These are phyloP conservation scores for Aureobasidium leucospermi DNA, from an alignment of 2,329 filamentous ascomycete species.

Conservation along the genomic window DNA sequence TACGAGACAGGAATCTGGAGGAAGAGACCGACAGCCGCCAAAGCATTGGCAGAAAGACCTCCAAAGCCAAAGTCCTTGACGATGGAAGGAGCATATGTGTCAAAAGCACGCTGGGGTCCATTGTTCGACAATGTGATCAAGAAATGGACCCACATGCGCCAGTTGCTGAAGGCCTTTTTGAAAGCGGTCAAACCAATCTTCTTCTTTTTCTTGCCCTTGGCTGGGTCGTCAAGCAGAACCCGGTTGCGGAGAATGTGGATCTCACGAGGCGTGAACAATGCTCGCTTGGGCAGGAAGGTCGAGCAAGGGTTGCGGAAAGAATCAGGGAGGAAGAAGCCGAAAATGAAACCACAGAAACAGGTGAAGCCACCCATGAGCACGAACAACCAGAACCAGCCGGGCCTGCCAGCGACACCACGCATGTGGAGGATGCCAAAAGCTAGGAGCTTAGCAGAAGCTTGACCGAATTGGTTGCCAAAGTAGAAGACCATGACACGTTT, in stretches of 20 bases:
- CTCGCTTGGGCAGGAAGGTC: slow-evolving; percentile 21
- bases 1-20: slow-evolving; percentile 43
- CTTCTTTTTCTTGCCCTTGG: slow-evolving; percentile 25
- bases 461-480: slow-evolving; percentile 38
- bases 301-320: slow-evolving; percentile 25
- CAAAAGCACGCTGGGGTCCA: slow-evolving; percentile 25
- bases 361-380: slow-evolving; percentile 28
- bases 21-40: slow-evolving; percentile 29
- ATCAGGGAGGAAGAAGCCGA: slow-evolving; percentile 27
- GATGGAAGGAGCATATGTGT: slow-evolving; percentile 28
- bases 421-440: slow-evolving; percentile 35
- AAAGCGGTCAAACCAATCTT: slow-evolving; percentile 25
- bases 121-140: slow-evolving; percentile 28
- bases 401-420: slow-evolving; percentile 19
- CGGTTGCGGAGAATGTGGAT: slow-evolving; percentile 24
- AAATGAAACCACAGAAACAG: slow-evolving; percentile 26
- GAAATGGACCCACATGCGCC: slow-evolving; percentile 28
- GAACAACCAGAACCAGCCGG: slow-evolving; percentile 25
- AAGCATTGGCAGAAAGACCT: slow-evolving; percentile 25
- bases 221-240: slow-evolving; percentile 25
- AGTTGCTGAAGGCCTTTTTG: slow-evolving; percentile 26
- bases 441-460: slow-evolving; percentile 35
- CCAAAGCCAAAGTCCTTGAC: slow-evolving; percentile 24
- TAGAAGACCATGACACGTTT: slow-evolving; percentile 36
- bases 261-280: slow-evolving; percentile 25